Conservation (phyloP, 164 flowering plant species). For the Liriodendron chinense region DNA sequence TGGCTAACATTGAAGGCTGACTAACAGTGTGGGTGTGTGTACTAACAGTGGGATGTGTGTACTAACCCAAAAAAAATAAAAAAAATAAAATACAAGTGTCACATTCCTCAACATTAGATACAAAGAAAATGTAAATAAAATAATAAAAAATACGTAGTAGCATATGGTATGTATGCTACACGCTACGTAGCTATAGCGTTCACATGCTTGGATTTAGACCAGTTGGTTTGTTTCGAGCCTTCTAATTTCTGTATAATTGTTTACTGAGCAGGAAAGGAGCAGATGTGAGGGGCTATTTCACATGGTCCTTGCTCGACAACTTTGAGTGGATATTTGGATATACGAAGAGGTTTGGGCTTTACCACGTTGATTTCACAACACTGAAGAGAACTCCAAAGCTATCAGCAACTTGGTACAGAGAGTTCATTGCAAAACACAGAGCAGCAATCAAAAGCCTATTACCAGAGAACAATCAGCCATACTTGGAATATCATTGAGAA, state of each 20-base stretch:
- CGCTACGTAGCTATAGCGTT: no score
- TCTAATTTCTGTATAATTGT: not conserved
- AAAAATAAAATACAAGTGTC: no score
- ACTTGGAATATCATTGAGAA: not conserved
- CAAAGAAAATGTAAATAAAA: no score
- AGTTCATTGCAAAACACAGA: conserved; percentile 14
- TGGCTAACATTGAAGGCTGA: no score
- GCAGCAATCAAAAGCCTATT: not conserved
- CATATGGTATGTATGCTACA: no score
- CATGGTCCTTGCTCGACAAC: conserved; percentile 43
- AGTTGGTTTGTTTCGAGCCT: not conserved
- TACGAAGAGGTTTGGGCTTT: conserved; percentile 28
- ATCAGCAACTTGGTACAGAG: conserved; percentile 40
- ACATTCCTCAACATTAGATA: no score
- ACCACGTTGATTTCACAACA: conserved; percentile 34
- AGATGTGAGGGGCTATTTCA: conserved; percentile 22
- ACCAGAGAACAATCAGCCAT: not conserved
- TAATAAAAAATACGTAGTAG: no score
- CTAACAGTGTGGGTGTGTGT: no score
- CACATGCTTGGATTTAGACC: not conserved
- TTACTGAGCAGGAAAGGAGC: conserved; percentile 13
- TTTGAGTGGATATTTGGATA: conserved; percentile 43
- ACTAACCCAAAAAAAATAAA: no score
- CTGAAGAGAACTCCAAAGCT: conserved; percentile 36
- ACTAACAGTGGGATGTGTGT: no score